A percentile compares a stretch with the other conserved stretches of the same genome.
Conservation (phyloP, 2,329 filamentous ascomycete species). For the Neofusicoccum ribis region DNA sequence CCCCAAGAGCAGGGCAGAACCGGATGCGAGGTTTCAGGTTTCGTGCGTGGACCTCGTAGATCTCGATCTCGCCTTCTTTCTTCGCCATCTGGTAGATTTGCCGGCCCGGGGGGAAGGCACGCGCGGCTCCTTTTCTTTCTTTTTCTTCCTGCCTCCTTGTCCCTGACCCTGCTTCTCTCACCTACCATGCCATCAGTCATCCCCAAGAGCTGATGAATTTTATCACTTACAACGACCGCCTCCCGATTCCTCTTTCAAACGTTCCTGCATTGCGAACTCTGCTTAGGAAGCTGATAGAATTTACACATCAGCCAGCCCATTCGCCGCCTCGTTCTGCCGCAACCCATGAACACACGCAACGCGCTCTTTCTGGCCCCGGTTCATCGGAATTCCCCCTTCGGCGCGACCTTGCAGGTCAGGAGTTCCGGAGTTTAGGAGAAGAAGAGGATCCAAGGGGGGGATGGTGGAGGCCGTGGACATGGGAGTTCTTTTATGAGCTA, state of each 20-base stretch:
- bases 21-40: neutral
- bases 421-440: neutral
- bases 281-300: neutral
- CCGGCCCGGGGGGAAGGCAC: neutral
- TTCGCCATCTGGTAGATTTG: neutral
- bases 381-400: neutral
- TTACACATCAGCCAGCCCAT: neutral
- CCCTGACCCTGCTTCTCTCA: neutral
- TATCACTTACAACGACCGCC: too few relatives aligned
- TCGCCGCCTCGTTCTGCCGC: neutral
- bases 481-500: too few relatives aligned
- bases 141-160: neutral
- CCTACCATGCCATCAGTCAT: neutral
- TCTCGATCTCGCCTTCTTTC: neutral
- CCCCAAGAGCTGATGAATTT: too few relatives aligned
- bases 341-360: neutral
- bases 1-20: neutral
- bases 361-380: neutral
- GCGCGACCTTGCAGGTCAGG: neutral
- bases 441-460: too few relatives aligned
- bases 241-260: neutral
- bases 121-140: neutral
- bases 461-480: too few relatives aligned
- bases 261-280: neutral
- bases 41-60: neutral